Evolutionary conservation across 768 basidiomycete species (phyloP), one percentile per base, ranked within the genome.

Genomic region (Stropharia rugosoannulata): DNA sequence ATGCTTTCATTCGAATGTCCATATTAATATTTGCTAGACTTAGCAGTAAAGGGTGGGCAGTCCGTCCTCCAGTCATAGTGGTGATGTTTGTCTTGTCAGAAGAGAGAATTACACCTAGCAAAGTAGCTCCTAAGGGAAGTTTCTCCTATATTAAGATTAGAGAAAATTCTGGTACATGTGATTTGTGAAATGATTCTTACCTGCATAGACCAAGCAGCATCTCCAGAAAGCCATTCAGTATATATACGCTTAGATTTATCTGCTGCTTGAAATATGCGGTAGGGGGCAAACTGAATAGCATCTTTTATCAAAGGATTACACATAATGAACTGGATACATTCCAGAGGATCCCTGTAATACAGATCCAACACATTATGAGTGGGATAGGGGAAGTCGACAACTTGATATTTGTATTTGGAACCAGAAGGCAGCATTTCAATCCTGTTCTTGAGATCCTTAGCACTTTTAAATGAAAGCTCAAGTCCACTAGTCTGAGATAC

Each of bases 31-130:
- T 75, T 10, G 70, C 69, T 5, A 73, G 41, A 0, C 56, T 67
- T 7, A 74, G 52, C 0, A 73, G 55, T 0, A 73, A 49, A 0
- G 70, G 73, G 38, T 75, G 70, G 36, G 69, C 72, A 4, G 61
- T 57, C 35, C 66, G 64, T 22, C 63, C 62, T 13, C 71, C 70
- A 10, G 68, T 71, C 50, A 66, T 65, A 15, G 61, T 53, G 0
- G 70, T 66, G 12, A 75, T 64, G 18, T 64, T 64, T 6, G 72
- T 72, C 48, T 75, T 75, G 51, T 73, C 68, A 0, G 68, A 70
- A 3, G 68, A 66, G 1, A 64, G 49, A 9, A 74, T 62, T 0
- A 64, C 59, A 1, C 71, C 67, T 7, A 73, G 48, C n/a, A 74
- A 56, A 0, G 68, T 72, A 0, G 63, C 59, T 1, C 68, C 68